Evolutionary conservation across 2,329 filamentous ascomycete species (phyloP).

Genomic region (Ploettnerulaceae sp.): DNA sequence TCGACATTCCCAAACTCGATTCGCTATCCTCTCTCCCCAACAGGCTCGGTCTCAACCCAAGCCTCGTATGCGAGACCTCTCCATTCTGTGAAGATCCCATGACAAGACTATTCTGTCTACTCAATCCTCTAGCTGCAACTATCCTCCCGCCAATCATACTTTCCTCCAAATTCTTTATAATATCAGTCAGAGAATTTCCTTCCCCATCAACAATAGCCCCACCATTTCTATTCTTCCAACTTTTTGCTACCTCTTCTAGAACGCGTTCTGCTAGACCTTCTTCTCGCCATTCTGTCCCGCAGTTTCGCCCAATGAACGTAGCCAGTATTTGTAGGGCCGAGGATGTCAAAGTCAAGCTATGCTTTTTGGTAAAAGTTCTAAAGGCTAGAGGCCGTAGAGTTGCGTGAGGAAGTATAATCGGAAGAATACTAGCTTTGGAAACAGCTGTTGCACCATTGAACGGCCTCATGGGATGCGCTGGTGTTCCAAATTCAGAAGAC

Average conservation of each 20-base stretch:
- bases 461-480: slow-evolving; percentile 69
- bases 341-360: slow-evolving; percentile 87
- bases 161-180: slow-evolving; percentile 77
- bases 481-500: slow-evolving; percentile 85
- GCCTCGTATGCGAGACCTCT: slow-evolving; percentile 49
- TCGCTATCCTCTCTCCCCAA: slow-evolving; percentile 56
- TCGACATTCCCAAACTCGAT: slow-evolving; percentile 58
- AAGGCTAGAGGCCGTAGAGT: slow-evolving; percentile 89
- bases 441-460: slow-evolving; percentile 37
- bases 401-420: slow-evolving; percentile 82
- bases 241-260: slow-evolving; percentile 82
- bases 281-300: slow-evolving; percentile 93
- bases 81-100: slow-evolving; percentile 51
- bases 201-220: slow-evolving; percentile 87
- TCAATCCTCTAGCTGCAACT: slow-evolving; percentile 48
- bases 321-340: slow-evolving; percentile 81
- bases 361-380: slow-evolving; percentile 94
- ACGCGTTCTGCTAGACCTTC: slow-evolving; percentile 90
- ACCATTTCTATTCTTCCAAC: slow-evolving; percentile 86
- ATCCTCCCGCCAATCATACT: slow-evolving; percentile 84
- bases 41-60: slow-evolving; percentile 47
- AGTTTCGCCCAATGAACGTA: slow-evolving; percentile 86
- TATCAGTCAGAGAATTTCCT: slow-evolving; percentile 69
- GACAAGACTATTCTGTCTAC: slow-evolving; percentile 59
- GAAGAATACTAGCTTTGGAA: slow-evolving; percentile 55